phyloP scores from a whole-genome alignment of 768 basidiomycete species.

The Candolleomyces aberdarensis region DNA sequence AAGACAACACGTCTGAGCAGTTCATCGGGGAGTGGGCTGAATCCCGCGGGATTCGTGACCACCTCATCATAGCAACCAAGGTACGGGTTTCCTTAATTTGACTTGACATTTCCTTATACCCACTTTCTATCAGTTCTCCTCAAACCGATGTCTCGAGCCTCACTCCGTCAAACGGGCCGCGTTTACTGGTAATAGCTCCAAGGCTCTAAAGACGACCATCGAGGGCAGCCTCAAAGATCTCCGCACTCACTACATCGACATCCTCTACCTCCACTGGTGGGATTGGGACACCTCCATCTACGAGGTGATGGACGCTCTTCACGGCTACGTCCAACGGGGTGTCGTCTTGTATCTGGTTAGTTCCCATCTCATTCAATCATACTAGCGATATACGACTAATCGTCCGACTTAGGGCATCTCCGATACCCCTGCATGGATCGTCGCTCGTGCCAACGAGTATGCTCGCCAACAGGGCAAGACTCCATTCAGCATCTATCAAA shows the following conservation, averaged over 20 bases:
- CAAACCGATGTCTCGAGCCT: slow-evolving; percentile 22
- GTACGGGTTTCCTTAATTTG: slow-evolving; percentile 10
- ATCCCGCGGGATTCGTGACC: slow-evolving; percentile 32
- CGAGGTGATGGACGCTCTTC: slow-evolving; percentile 54
- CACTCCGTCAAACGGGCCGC: slow-evolving; percentile 26
- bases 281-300: slow-evolving; percentile 48
- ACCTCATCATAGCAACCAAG: slow-evolving; percentile 36
- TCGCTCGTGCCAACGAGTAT: slow-evolving; percentile 13
- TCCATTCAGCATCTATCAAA: slow-evolving; percentile 12
- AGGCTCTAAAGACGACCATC: slow-evolving; percentile 35
- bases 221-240: slow-evolving; percentile 39
- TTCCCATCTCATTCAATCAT: background rate
- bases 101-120: background rate
- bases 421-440: slow-evolving; percentile 10
- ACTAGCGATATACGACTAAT: background rate
- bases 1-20: slow-evolving; percentile 33
- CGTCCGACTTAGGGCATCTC: slow-evolving; percentile 1
- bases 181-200: slow-evolving; percentile 37
- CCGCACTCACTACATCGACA: slow-evolving; percentile 32
- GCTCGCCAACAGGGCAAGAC: slow-evolving; percentile 9
- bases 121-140: slow-evolving; percentile 19
- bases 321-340: slow-evolving; percentile 44
- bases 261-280: slow-evolving; percentile 46
- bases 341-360: slow-evolving; percentile 46
- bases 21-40: slow-evolving; percentile 44